These are phyloP conservation scores for Ammopiptanthus mongolicus DNA, from an alignment of 306 rosid genomes.

Conservation along the genomic window DNA sequence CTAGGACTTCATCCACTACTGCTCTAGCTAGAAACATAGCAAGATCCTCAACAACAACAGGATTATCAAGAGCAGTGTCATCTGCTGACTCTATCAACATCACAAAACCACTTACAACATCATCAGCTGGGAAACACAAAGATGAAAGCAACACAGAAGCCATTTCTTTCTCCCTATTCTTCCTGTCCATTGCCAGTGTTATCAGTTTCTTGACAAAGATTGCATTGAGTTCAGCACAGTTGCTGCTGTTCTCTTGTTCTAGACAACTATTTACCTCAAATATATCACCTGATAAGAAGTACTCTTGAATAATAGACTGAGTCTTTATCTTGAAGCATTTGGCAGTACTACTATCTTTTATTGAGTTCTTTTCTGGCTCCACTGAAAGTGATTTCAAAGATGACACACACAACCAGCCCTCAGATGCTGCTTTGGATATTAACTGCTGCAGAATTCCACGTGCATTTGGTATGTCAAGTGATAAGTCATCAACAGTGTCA, in stretches of 20 bases:
- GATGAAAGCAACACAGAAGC: constrained; percentile 65
- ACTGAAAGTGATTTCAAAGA: constrained; percentile 49
- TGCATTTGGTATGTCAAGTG: constrained; percentile 70
- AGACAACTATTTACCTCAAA: constrained; percentile 46
- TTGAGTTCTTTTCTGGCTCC: constrained; percentile 33
- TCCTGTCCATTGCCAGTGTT: constrained; percentile 67
- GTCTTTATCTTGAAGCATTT: constrained; percentile 53
- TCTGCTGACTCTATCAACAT: constrained; percentile 72
- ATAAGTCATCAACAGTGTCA: constrained; percentile 60
- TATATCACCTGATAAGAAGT: constrained; percentile 64
- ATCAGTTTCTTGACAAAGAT: constrained; percentile 62
- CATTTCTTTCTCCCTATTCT: constrained; percentile 79
- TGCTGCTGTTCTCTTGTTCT: constrained; percentile 41
- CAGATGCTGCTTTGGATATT: constrained; percentile 65
- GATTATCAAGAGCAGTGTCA: constrained; percentile 67
- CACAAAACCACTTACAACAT: constrained; percentile 61
- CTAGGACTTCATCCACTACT: constrained; percentile 60
- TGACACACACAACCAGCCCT: constrained; percentile 74
- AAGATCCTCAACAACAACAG: constrained; percentile 68
- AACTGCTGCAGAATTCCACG: constrained; percentile 38
- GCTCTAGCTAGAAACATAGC: constrained; percentile 74
- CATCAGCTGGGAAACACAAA: constrained; percentile 56
- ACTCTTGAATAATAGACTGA: constrained; percentile 59
- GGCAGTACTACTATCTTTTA: constrained; percentile 41
- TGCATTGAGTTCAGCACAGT: constrained; percentile 42